These are phyloP conservation scores for Alternaria arborescens DNA, from an alignment of 2,329 filamentous ascomycete genomes.

Conservation along the genomic window DNA sequence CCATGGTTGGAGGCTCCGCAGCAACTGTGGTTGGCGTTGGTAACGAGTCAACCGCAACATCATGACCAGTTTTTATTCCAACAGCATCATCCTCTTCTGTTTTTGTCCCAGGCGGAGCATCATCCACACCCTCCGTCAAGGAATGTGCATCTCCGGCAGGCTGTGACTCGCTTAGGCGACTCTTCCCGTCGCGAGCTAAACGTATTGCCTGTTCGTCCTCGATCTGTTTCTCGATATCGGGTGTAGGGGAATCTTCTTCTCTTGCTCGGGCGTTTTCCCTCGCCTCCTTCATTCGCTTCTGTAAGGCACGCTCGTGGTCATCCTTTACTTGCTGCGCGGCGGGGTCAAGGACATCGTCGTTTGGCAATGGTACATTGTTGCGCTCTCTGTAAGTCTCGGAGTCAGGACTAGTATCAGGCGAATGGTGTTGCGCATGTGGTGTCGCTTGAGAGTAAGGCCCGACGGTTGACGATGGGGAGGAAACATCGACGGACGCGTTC, in stretches of 20 bases:
- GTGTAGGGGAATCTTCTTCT: constrained; percentile 59
- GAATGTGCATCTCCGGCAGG: constrained; percentile 18
- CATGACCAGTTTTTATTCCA: constrained; percentile 23
- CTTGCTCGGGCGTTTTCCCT: constrained; percentile 48
- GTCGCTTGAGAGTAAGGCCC: constrained; percentile 76
- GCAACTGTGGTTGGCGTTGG: constrained; percentile 48
- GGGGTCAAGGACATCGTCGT: constrained; percentile 44
- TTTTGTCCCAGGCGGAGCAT: constrained; percentile 21
- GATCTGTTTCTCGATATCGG: constrained; percentile 66
- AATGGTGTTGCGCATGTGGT: constrained; percentile 71
- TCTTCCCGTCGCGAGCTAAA: constrained; percentile 45
- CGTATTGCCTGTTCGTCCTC: constrained; percentile 62
- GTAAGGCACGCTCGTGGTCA: constrained; percentile 62
- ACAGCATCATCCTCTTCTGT: constrained; percentile 14
- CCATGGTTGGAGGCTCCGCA: constrained; percentile 39
- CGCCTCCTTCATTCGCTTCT: constrained; percentile 59
- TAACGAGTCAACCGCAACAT: constrained; percentile 43
- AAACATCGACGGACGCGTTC: constrained; percentile 46
- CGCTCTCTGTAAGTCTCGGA: constrained; percentile 61
- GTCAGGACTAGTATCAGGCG: constrained; percentile 77
- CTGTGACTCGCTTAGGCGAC: constrained; percentile 32
- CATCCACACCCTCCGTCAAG: constrained; percentile 37
- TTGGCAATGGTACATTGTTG: constrained; percentile 35
- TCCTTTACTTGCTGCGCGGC: constrained; percentile 59
- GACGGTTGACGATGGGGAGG: constrained; percentile 70